These are phyloP conservation scores for Geranomyces variabilis DNA, from an alignment of 192 early-diverging fungal genomes.

Conservation along the genomic window DNA sequence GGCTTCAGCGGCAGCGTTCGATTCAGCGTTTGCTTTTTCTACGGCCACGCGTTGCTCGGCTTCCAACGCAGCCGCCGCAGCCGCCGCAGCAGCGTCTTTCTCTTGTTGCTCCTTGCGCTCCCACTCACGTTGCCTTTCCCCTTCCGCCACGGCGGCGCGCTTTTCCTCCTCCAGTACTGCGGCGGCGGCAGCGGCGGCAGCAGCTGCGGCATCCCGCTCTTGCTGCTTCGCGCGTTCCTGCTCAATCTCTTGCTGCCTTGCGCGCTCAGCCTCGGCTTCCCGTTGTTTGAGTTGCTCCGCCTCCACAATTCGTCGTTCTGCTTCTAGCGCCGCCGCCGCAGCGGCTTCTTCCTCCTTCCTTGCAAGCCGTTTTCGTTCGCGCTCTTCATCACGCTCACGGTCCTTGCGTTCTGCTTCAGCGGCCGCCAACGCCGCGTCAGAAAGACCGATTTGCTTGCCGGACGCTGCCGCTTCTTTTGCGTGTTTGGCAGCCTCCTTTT, in stretches of 20 bases:
- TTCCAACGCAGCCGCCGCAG: neutral
- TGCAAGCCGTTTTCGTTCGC: neutral
- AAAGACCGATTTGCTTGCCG: neutral
- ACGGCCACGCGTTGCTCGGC: neutral
- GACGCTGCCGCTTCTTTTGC: neutral
- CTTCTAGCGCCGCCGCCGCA: neutral
- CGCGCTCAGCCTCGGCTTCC: neutral
- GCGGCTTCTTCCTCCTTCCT: slow-evolving; percentile 4
- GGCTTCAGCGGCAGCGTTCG: slow-evolving; percentile 7
- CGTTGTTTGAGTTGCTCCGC: neutral
- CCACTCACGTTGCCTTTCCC: neutral
- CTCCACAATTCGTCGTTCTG: neutral
- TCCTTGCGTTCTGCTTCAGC: slow-evolving; percentile 23
- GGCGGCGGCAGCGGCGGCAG: neutral
- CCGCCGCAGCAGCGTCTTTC: neutral
- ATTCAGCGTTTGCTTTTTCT: neutral
- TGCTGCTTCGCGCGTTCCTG: neutral
- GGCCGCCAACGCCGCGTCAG: neutral
- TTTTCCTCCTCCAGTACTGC: neutral
- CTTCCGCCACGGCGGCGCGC: slow-evolving; percentile 6
- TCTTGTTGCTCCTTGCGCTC: neutral
- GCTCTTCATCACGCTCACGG: slow-evolving; percentile 30
- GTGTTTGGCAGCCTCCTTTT: neutral
- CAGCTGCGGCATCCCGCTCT: neutral
- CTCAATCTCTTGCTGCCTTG: neutral